Conservation (phyloP, 2,329 filamentous ascomycete genomes). For the Blumeria graminis region DNA sequence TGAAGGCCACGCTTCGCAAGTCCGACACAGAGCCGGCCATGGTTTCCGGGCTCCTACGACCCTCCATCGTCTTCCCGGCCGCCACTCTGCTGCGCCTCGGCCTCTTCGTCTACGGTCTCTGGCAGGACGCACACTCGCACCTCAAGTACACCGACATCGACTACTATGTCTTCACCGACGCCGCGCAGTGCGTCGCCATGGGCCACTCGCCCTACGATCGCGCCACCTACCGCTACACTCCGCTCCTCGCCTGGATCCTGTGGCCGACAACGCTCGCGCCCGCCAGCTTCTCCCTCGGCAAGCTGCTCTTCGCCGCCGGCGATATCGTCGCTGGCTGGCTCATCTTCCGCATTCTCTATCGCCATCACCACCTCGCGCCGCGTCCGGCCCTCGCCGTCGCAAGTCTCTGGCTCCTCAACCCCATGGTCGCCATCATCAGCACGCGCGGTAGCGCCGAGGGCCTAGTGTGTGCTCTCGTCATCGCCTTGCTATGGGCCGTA, state of each 20-base stretch:
- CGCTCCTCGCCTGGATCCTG: conserved; percentile 75
- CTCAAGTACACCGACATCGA: conserved; percentile 98
- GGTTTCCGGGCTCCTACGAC: no score
- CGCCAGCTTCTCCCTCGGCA: conserved; percentile 27
- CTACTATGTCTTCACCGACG: conserved; percentile 95
- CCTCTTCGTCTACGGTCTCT: conserved; percentile 70
- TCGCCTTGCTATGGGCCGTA: conserved; percentile 63
- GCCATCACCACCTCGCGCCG: conserved; percentile 13
- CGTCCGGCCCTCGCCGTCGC: conserved; percentile 48
- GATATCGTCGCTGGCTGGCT: conserved; percentile 72
- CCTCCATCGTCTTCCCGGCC: conserved; percentile 19
- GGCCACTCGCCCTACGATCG: conserved; percentile 57
- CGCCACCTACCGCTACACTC: conserved; percentile 93
- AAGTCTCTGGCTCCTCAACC: conserved; percentile 81
- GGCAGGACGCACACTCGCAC: conserved; percentile 76
- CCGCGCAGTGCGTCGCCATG: conserved; percentile 48
- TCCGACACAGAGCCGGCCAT: no score
- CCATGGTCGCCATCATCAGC: conserved; percentile 94
- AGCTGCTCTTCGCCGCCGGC: conserved; percentile 59
- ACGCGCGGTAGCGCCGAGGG: conserved; percentile 89
- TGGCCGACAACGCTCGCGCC: conserved; percentile 43
- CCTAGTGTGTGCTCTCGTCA: conserved; percentile 61
- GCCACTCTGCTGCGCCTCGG: conserved; percentile 40
- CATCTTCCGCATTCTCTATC: conserved; percentile 30
- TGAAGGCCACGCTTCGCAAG: no score